Base-by-base conservation (phyloP, 1,284 basidiomycete species). In the Apiotrichum gracile region DNA sequence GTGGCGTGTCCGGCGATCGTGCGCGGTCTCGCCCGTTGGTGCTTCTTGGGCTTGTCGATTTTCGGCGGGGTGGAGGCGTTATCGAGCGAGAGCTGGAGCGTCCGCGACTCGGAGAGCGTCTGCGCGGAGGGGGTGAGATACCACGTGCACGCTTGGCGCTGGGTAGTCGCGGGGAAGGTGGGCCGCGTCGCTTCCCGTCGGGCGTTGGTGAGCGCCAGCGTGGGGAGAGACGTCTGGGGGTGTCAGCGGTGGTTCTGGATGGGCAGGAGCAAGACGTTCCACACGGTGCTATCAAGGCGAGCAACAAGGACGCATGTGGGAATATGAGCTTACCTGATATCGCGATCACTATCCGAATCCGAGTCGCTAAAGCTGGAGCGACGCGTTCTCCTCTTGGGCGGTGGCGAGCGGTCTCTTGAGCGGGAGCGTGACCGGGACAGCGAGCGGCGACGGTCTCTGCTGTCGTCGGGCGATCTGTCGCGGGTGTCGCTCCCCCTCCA, bases 1-100 rank as follows among this genome's bases (percentile, higher is more conserved):
- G 14, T 12, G n/a, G 10, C 26, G 55, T 21, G 51, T 47, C 29
- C 2, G 57, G 54, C 6, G 52, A 39, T 7, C 54, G 63, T 10
- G 54, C 29, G 2, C 55, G 52, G 52, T 62, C 61, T 3, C 57
- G 47, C 5, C 60, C 58, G n/a, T 55, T 54, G 10, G 26, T 6
- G 12, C 22, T 29, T 21, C 22, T 13, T 17, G 54, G 44, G 29
- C 17, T 17, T 12, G 33, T 17, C 14, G 44, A 35, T 25, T 19
- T 22, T 2, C 43, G 33, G 24, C 44, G 44, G 33, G 31, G 51
- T 25, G 46, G 42, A 6, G 42, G 34, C 17, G 48, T 29, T 13
- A 35, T 43, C 4, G 51, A 47, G 14, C 47, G 44, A 4, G 46
- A 29, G 5, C 43, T 50, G 7, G 49, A 50, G 19, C 49, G 40